Evolutionary conservation across 257 asterid genomes (phyloP).

Genomic region (Catharanthus roseus): DNA sequence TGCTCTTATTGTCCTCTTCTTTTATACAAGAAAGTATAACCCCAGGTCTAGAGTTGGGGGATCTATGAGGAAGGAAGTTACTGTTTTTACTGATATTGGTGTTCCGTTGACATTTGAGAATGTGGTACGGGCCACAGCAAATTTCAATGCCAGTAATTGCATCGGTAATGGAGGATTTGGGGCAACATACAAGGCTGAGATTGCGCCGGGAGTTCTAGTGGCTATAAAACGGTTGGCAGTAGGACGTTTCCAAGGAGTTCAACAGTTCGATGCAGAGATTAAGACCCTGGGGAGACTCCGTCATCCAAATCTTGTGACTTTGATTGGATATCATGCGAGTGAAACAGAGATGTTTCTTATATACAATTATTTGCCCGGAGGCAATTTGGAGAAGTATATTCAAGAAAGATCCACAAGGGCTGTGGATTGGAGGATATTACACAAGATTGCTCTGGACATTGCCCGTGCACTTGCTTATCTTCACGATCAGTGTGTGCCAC

Average conservation of each 20-base stretch:
- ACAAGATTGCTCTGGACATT: slow-evolving; percentile 83
- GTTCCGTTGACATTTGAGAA: slow-evolving; percentile 70
- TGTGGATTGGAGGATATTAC: slow-evolving; percentile 81
- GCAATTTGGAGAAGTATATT: slow-evolving; percentile 75
- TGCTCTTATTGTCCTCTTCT: slow-evolving; percentile 60
- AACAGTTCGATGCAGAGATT: slow-evolving; percentile 82
- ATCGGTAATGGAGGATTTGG: slow-evolving; percentile 97
- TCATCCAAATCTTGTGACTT: slow-evolving; percentile 78
- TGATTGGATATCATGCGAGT: slow-evolving; percentile 85
- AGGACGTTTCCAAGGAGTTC: slow-evolving; percentile 72
- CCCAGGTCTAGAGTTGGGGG: slow-evolving; percentile 88
- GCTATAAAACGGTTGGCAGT: slow-evolving; percentile 80
- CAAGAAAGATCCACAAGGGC: slow-evolving; percentile 73
- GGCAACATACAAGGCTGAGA: slow-evolving; percentile 91
- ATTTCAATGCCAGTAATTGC: slow-evolving; percentile 82
- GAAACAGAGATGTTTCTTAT: slow-evolving; percentile 88
- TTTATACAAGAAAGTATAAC: slow-evolving; percentile 70
- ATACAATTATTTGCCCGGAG: slow-evolving; percentile 73
- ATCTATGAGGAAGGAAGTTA: slow-evolving; percentile 69
- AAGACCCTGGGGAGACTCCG: slow-evolving; percentile 76
- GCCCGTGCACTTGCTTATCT: slow-evolving; percentile 85
- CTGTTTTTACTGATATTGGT: slow-evolving; percentile 66
- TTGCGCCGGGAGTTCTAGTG: slow-evolving; percentile 72
- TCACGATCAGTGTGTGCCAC: slow-evolving; percentile 86
- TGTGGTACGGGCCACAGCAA: slow-evolving; percentile 74